Evolutionary conservation across 371 early-diverging fungal species (phyloP).

Genomic region (Chytridiales sp.): DNA sequence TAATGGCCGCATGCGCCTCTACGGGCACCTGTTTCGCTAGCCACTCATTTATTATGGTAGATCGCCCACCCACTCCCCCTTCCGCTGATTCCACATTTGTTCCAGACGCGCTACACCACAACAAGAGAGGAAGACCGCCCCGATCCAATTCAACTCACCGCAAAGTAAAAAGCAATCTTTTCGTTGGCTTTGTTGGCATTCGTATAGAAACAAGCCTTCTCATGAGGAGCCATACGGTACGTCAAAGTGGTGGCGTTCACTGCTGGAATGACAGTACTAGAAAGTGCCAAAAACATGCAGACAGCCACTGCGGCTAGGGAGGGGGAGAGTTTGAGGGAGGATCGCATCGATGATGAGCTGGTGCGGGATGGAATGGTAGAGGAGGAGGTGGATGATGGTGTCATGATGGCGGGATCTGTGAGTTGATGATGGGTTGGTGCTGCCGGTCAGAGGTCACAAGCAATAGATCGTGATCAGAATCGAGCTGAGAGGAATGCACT

Average conservation of each 20-base stretch:
- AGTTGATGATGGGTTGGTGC: too few species aligned
- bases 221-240: slow-evolving; percentile 84
- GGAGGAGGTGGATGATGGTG: too few species aligned
- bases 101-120: background rate
- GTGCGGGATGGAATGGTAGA: too few species aligned
- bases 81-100: background rate
- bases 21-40: background rate
- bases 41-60: background rate
- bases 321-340: too few species aligned
- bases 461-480: too few species aligned
- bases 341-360: too few species aligned
- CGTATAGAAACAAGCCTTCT: slow-evolving; percentile 59
- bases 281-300: too few species aligned
- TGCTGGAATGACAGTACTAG: too few species aligned
- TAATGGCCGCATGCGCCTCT: background rate
- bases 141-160: slow-evolving; percentile 63
- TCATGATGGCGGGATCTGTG: too few species aligned
- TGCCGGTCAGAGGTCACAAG: too few species aligned
- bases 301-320: too few species aligned
- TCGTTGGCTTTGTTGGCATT: slow-evolving; percentile 54
- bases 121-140: background rate
- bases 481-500: too few species aligned
- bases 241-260: slow-evolving; percentile 65
- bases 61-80: background rate
- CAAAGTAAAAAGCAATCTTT: slow-evolving; percentile 94